phyloP scores from a whole-genome alignment of 768 basidiomycete species.

The Russula virescens region DNA sequence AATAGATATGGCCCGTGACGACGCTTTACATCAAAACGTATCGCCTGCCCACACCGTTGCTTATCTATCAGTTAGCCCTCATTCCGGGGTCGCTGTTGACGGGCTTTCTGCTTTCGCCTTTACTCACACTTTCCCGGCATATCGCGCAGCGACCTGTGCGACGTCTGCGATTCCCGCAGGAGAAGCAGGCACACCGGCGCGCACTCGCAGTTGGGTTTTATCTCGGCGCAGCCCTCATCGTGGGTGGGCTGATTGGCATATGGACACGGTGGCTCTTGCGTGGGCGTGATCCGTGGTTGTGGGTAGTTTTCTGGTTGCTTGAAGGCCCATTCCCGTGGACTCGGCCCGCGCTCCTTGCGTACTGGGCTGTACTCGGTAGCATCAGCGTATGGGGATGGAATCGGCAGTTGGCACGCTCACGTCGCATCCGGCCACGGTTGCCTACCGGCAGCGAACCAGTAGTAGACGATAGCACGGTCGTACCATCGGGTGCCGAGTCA shows the following conservation, averaged over 20 bases:
- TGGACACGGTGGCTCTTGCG: conserved; percentile 89
- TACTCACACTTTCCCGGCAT: conserved; percentile 86
- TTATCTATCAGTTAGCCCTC: conserved; percentile 87
- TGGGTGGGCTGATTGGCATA: conserved; percentile 77
- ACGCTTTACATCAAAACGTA: conserved; percentile 88
- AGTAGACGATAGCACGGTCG: neutral
- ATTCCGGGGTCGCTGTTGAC: conserved; percentile 87
- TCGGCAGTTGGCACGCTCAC: conserved; percentile 74
- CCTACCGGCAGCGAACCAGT: conserved; percentile 5
- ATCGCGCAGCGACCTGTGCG: conserved; percentile 81
- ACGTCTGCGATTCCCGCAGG: conserved; percentile 75
- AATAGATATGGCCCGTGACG: conserved; percentile 70
- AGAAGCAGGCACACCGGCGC: conserved; percentile 76
- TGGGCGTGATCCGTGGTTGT: conserved; percentile 83
- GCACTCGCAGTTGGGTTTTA: conserved; percentile 85
- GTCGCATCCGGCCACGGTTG: conserved; percentile 54
- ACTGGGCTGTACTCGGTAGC: conserved; percentile 77
- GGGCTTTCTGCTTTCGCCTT: conserved; percentile 92
- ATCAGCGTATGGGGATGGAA: conserved; percentile 95
- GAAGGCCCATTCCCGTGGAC: conserved; percentile 76
- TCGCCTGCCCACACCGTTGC: conserved; percentile 85
- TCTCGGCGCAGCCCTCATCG: conserved; percentile 64
- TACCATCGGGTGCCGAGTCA: conserved; percentile 12
- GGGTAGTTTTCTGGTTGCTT: conserved; percentile 72
- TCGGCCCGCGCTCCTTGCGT: conserved; percentile 67